Evolutionary conservation across 768 basidiomycete genomes (phyloP).

Genomic region (Suillus brevipes): DNA sequence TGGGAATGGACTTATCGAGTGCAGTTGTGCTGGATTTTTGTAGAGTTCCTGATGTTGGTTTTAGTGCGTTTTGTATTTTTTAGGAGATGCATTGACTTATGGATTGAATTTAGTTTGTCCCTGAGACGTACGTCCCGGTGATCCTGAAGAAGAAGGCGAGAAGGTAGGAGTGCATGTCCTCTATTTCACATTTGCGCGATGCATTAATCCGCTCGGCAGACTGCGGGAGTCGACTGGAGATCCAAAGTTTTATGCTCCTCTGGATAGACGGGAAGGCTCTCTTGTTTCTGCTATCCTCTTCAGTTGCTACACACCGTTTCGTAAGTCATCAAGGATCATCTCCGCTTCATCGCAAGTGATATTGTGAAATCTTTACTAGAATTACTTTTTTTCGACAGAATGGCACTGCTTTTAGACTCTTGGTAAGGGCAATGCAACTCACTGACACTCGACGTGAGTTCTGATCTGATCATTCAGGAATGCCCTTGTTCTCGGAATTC

Average conservation of each 20-base stretch:
- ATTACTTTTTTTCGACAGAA: conserved; percentile 64
- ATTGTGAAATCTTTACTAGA: conserved; percentile 36
- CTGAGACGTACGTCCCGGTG: conserved; percentile 70
- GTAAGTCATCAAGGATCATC: conserved; percentile 40
- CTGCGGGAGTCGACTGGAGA: conserved; percentile 59
- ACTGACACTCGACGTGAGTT: background rate
- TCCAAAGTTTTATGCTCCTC: conserved; percentile 52
- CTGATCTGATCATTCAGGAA: conserved; percentile 29
- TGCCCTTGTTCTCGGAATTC: conserved; percentile 41
- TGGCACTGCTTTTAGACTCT: conserved; percentile 69
- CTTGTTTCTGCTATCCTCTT: conserved; percentile 48
- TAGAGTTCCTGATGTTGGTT: conserved; percentile 51
- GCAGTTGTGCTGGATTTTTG: conserved; percentile 66
- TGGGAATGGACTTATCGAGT: conserved; percentile 84
- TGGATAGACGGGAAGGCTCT: conserved; percentile 51
- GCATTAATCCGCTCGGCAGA: conserved; percentile 29
- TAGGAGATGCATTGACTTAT: background rate
- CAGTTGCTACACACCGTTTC: conserved; percentile 72
- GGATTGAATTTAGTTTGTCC: conserved; percentile 48
- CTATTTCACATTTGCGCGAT: background rate
- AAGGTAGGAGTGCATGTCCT: conserved; percentile 35
- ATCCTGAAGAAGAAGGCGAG: conserved; percentile 61
- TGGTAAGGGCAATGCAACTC: conserved; percentile 47
- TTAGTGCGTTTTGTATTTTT: conserved; percentile 37
- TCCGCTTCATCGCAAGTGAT: background rate